Percentiles rank a stretch among this genome's conserved stretches.
Conservation (phyloP, 306 rosid species). For the Castanopsis chinensis region DNA sequence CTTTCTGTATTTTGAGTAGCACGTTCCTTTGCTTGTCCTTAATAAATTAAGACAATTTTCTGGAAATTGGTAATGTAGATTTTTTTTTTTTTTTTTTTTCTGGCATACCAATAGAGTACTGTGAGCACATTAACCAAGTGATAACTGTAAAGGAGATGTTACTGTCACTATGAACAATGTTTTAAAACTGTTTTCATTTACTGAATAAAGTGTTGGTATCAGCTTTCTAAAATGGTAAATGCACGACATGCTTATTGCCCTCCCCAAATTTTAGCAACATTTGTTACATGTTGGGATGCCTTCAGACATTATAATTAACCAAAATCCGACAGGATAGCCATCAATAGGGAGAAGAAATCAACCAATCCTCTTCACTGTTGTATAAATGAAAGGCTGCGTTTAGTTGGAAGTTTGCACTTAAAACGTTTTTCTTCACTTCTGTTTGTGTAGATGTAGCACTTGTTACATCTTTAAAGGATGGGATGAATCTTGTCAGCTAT, state of each 20-base stretch:
- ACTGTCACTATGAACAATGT: neutral
- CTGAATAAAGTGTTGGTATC: neutral
- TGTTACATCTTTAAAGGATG: slow-evolving; percentile 94
- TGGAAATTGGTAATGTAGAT: neutral
- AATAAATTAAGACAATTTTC: neutral
- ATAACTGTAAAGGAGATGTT: neutral
- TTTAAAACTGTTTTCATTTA: neutral
- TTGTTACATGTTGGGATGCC: neutral
- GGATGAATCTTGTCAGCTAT: slow-evolving; percentile 98
- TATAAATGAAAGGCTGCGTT: slow-evolving; percentile 1
- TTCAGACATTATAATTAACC: neutral
- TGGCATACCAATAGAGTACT: neutral
- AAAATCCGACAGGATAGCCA: neutral
- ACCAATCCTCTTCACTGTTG: neutral
- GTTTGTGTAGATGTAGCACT: slow-evolving; percentile 79
- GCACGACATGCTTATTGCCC: no score
- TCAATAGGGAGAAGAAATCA: slow-evolving; percentile 3
- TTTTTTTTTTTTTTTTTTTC: neutral
- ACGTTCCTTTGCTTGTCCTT: slow-evolving; percentile 3
- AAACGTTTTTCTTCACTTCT: slow-evolving; percentile 14
- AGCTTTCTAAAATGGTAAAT: no score
- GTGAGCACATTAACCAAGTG: neutral
- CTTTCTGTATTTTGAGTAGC: neutral
- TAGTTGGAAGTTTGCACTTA: slow-evolving; percentile 10
- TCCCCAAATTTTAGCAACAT: neutral